Conservation (phyloP, 371 early-diverging fungal genomes). For the Zopfochytrium polystomum region DNA sequence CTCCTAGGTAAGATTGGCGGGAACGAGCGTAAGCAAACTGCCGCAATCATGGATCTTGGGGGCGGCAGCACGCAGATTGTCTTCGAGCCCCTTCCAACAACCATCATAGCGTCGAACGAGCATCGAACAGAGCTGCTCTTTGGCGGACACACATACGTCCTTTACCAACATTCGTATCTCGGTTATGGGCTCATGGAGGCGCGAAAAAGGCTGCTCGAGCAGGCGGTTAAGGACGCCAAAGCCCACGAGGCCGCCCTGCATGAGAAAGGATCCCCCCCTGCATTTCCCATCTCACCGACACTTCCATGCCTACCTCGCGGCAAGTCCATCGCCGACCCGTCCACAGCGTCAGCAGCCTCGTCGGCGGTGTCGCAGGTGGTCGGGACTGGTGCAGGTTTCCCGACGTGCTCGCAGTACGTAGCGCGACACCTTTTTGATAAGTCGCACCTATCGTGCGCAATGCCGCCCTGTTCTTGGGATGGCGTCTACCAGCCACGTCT, state of each 20-base stretch:
- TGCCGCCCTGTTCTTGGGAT: conserved; percentile 76
- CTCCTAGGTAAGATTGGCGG: conserved; percentile 52
- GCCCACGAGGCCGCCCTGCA: conserved; percentile 37
- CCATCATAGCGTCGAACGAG: conserved; percentile 43
- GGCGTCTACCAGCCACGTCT: conserved; percentile 89
- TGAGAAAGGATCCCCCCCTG: conserved; percentile 15
- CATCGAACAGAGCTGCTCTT: conserved; percentile 69
- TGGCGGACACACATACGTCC: conserved; percentile 63
- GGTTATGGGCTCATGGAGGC: conserved; percentile 89
- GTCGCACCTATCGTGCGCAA: conserved; percentile 33
- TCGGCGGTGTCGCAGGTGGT: conserved; percentile 4
- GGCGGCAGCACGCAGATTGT: conserved; percentile 96
- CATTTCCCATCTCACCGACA: background rate
- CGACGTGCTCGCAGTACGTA: conserved; percentile 34
- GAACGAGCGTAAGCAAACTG: conserved; percentile 55
- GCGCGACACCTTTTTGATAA: conserved; percentile 35
- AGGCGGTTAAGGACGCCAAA: conserved; percentile 22
- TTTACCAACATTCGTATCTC: conserved; percentile 93
- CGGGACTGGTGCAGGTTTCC: conserved; percentile 34
- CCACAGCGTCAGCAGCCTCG: background rate
- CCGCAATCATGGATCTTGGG: conserved; percentile 93
- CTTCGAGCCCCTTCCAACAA: conserved; percentile 69
- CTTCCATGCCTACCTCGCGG: conserved; percentile 19
- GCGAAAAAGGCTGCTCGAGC: conserved; percentile 62
- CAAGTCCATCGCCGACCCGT: conserved; percentile 1